Base-by-base conservation (phyloP, 2,329 filamentous ascomycete genomes). In the Pseudovirgaria hyperparasitica region DNA sequence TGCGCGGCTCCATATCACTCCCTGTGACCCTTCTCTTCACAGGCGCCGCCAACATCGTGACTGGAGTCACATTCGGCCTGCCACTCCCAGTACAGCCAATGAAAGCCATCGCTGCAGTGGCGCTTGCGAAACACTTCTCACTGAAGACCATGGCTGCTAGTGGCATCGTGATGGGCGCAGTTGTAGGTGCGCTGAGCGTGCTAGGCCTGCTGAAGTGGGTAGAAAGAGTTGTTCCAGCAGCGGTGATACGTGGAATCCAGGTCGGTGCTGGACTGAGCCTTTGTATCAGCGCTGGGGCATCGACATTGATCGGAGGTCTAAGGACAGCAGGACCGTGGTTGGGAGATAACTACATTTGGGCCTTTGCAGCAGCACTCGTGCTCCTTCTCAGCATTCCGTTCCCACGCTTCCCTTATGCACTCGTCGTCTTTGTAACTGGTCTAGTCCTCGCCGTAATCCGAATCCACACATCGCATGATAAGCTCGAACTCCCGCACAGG, bases 231-330 rank as follows among this genome's bases (percentile, higher is more conserved):
- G 78, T 92, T 6, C 87, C 87, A 1, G 71, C 86, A 9, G 82
- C 86, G 0, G 79, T 96, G 1, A 76, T 96, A 28, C 93, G 92
- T 49, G 87, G 87, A 16, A 94, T 96, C 38, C 90, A 96, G 55
- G 72, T 94, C 25, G 87, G 87, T 19, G 87, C 87, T 4, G 87
- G 87, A 2, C 62, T 96, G 25, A 84, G 79, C 10, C 67, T 96
- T 10, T 70, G 85, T 28, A 67, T 92, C 31, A 79, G 81, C 9
- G 82, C 84, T 6, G 84, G 82, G 3, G 42, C 46, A 3, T 62
- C 65, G 1, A 68, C 62, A 24, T 65, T 92, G 31, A 63, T 90
- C 9, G 61, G 66, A 11, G 72, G 72, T 3, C 62, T 93, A 4
- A 60, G 63, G 9, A 92, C 84, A 82, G 56, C 63, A 2, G 48